Percentiles rank a stretch among this genome's conserved stretches.
These are phyloP conservation scores for Lactarius vividus DNA, from an alignment of 768 basidiomycete genomes.

Conservation along the genomic window DNA sequence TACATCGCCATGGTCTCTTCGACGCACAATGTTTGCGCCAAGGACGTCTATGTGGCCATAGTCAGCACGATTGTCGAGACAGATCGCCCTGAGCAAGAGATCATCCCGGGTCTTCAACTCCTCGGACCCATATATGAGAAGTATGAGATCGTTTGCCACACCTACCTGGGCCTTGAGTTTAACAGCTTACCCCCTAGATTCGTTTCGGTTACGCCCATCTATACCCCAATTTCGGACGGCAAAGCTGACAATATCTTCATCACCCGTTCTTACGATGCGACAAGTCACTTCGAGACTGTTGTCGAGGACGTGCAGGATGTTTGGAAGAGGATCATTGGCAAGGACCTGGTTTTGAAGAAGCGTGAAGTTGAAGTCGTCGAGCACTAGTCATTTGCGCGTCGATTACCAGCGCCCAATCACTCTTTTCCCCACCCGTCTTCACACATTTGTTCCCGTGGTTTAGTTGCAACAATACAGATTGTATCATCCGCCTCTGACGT, in stretches of 20 bases:
- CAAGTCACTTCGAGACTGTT: slow-evolving; percentile 98
- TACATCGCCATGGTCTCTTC: slow-evolving; percentile 98
- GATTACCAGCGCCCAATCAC: slow-evolving; percentile 1
- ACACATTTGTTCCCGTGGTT: slow-evolving; percentile 2
- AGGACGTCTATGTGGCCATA: slow-evolving; percentile 93
- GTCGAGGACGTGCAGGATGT: slow-evolving; percentile 97
- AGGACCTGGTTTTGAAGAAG: slow-evolving; percentile 83
- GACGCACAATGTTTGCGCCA: slow-evolving; percentile 96
- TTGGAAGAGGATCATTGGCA: slow-evolving; percentile 83
- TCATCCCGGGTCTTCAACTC: slow-evolving; percentile 86
- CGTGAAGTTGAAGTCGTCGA: slow-evolving; percentile 68
- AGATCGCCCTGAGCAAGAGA: slow-evolving; percentile 85
- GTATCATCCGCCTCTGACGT: slow-evolving; percentile 20
- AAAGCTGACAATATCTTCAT: slow-evolving; percentile 89
- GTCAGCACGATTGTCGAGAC: slow-evolving; percentile 99
- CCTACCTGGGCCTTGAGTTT: not conserved
- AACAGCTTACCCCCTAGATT: slow-evolving; percentile 53
- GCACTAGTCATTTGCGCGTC: slow-evolving; percentile 30
- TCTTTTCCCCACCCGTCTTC: slow-evolving; percentile 1
- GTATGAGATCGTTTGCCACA: slow-evolving; percentile 44
- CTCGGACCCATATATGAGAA: slow-evolving; percentile 93
- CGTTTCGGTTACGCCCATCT: slow-evolving; percentile 82
- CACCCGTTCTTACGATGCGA: slow-evolving; percentile 97
- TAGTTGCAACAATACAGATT: slow-evolving; percentile 19
- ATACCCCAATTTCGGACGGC: slow-evolving; percentile 84